A percentile compares a stretch with the other conserved stretches of the same genome.
phyloP scores from a whole-genome alignment of 2,329 filamentous ascomycete genomes.

The Fusarium albidum region DNA sequence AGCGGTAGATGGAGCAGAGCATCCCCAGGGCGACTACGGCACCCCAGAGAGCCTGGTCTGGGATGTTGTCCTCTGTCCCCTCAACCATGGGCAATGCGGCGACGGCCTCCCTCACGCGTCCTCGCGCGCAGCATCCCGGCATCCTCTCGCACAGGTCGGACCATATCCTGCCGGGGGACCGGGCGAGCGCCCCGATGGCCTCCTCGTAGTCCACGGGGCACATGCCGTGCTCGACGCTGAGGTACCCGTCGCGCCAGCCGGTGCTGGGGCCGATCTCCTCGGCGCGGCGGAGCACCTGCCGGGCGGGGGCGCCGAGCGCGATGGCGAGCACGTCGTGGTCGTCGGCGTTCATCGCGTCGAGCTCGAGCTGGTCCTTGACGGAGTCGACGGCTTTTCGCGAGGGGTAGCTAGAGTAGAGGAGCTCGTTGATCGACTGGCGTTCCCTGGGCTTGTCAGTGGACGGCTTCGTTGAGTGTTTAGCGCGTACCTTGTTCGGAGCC shows the following conservation, averaged over 20 bases:
- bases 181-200: slow-evolving; percentile 51
- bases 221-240: slow-evolving; percentile 57
- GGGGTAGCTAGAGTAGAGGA: slow-evolving; percentile 56
- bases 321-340: slow-evolving; percentile 60
- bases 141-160: slow-evolving; percentile 62
- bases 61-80: slow-evolving; percentile 58
- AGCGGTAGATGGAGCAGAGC: slow-evolving; percentile 62
- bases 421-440: slow-evolving; percentile 56
- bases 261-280: slow-evolving; percentile 60
- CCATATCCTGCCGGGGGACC: slow-evolving; percentile 63
- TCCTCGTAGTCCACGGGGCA: slow-evolving; percentile 60
- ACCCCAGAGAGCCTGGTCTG: slow-evolving; percentile 61
- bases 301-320: slow-evolving; percentile 61
- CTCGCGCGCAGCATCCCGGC: slow-evolving; percentile 59
- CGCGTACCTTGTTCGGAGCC: slow-evolving; percentile 50
- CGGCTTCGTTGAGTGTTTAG: background rate
- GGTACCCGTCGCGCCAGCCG: slow-evolving; percentile 57
- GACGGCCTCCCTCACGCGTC: slow-evolving; percentile 59
- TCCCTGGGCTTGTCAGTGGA: slow-evolving; percentile 40
- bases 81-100: slow-evolving; percentile 57
- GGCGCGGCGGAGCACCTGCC: slow-evolving; percentile 61
- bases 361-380: slow-evolving; percentile 49
- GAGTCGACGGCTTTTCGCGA: slow-evolving; percentile 48
- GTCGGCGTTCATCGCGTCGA: slow-evolving; percentile 56
- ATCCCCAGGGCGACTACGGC: slow-evolving; percentile 61